These are phyloP conservation scores for Solanum sejunctum DNA, from an alignment of 257 asterid genomes.

Conservation along the genomic window DNA sequence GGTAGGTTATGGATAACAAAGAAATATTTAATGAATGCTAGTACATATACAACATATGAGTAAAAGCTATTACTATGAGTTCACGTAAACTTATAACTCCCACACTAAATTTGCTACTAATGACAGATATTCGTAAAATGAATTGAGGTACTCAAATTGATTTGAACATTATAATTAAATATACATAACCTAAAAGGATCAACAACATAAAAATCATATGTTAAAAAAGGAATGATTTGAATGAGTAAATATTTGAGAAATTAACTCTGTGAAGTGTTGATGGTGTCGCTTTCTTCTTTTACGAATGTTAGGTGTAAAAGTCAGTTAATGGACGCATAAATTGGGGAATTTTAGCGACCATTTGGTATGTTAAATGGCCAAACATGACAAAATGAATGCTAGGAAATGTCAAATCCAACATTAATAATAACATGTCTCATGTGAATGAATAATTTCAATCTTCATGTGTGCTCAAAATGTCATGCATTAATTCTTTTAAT, in stretches of 20 bases:
- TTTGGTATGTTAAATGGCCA: neutral
- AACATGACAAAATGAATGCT: neutral
- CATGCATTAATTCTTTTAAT: neutral
- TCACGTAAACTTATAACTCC: neutral
- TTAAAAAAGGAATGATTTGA: no score
- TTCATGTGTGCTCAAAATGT: neutral
- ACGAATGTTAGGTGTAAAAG: neutral
- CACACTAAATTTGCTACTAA: neutral
- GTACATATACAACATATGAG: neutral
- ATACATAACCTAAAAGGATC: neutral
- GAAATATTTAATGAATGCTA: no score
- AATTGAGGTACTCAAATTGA: neutral
- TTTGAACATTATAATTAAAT: neutral
- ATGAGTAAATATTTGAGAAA: no score
- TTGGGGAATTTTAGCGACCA: neutral
- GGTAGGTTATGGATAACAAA: no score
- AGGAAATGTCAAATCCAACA: neutral
- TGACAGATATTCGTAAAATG: neutral
- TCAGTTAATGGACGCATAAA: neutral
- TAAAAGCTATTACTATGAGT: neutral
- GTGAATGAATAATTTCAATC: neutral
- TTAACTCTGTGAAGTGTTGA: no score
- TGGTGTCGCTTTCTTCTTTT: neutral
- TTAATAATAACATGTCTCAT: neutral
- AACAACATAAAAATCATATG: no score